phyloP scores from a whole-genome alignment of 2,329 filamentous ascomycete genomes.

The Hysterium pulicare region DNA sequence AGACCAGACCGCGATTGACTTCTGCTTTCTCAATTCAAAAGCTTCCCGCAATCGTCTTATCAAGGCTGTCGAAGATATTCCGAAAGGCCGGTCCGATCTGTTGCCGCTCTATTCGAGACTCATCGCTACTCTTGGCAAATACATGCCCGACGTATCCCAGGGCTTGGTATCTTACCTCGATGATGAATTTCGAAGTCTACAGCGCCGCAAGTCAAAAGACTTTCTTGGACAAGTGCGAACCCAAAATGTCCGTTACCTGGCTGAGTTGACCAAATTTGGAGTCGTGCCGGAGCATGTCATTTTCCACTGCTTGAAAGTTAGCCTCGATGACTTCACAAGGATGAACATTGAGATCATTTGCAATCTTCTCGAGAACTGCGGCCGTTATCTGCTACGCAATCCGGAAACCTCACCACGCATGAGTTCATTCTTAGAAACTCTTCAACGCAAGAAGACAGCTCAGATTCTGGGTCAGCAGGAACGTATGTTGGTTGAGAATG shows the following conservation, averaged over 20 bases:
- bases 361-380: conserved; percentile 93
- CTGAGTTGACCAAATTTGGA: conserved; percentile 95
- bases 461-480: conserved; percentile 95
- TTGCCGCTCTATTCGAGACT: conserved; percentile 89
- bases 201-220: conserved; percentile 95
- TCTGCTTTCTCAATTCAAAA: conserved; percentile 98
- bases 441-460: conserved; percentile 92
- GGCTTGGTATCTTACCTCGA: conserved; percentile 89
- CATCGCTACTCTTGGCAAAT: conserved; percentile 87
- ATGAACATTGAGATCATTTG: conserved; percentile 99
- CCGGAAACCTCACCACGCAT: conserved; percentile 91
- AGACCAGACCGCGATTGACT: conserved; percentile 90
- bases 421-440: conserved; percentile 87
- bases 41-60: conserved; percentile 91
- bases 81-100: conserved; percentile 88
- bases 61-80: conserved; percentile 90
- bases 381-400: conserved; percentile 87
- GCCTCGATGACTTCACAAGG: conserved; percentile 92
- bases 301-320: conserved; percentile 97
- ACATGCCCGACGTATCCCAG: conserved; percentile 92
- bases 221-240: conserved; percentile 92
- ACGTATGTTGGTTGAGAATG: conserved; percentile 97
- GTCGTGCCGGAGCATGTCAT: conserved; percentile 98
- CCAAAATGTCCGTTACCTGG: conserved; percentile 94
- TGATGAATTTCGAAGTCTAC: conserved; percentile 92